Evolutionary conservation across 768 basidiomycete species (phyloP).

Genomic region (Porphyrellus cyaneotinctus): DNA sequence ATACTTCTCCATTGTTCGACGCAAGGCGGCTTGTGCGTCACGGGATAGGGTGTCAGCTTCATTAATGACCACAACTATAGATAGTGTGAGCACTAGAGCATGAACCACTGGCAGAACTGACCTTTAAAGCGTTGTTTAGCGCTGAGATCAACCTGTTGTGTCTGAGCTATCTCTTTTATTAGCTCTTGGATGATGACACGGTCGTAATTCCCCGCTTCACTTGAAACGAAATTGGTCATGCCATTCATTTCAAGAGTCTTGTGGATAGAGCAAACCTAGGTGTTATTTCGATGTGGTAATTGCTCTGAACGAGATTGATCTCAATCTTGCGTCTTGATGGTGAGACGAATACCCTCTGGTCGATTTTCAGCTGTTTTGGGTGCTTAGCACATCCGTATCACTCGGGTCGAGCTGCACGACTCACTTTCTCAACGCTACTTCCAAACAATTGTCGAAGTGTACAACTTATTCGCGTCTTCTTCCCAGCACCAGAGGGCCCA

Average conservation of each 20-base stretch:
- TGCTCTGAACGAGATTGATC: conserved; percentile 95
- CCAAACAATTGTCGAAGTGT: conserved; percentile 89
- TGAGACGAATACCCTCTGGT: conserved; percentile 92
- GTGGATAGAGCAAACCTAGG: conserved; percentile 62
- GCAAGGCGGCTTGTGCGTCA: conserved; percentile 94
- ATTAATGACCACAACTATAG: conserved; percentile 91
- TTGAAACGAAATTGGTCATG: conserved; percentile 31
- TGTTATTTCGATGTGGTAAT: conserved; percentile 96
- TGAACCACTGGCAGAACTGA: conserved; percentile 24
- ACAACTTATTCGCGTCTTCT: conserved; percentile 94
- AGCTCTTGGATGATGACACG: conserved; percentile 94
- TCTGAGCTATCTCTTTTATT: conserved; percentile 97
- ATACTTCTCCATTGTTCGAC: conserved; percentile 99
- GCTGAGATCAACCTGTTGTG: conserved; percentile 93
- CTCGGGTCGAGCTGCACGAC: conserved; percentile 11
- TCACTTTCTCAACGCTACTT: conserved; percentile 85
- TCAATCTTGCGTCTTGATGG: conserved; percentile 93
- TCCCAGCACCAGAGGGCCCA: conserved; percentile 94
- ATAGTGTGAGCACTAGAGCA: background rate
- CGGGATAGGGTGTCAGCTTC: conserved; percentile 93
- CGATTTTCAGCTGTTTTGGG: conserved; percentile 80
- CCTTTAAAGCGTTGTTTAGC: conserved; percentile 98
- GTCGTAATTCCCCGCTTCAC: conserved; percentile 95
- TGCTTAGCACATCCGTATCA: background rate
- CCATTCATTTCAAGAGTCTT: background rate